Evolutionary conservation across 257 asterid genomes (phyloP), one percentile per base, ranked within the genome.

Genomic region (Euphrasia confusa): DNA sequence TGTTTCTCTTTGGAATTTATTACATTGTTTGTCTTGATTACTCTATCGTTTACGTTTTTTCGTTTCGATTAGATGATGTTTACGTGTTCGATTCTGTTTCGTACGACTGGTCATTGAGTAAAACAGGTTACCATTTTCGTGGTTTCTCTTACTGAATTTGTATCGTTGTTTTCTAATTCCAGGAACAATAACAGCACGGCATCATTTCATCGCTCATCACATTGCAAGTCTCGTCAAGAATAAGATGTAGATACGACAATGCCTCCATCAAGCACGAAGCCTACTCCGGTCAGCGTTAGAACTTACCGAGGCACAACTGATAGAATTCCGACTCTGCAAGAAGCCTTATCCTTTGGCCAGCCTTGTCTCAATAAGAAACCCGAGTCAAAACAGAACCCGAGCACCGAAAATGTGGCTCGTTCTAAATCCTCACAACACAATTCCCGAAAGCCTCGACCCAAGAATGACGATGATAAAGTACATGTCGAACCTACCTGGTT

Each of bases 401-500:
- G 61, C 58, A 55, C 67, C 44, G 81, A 67, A 67, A 75, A 66
- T 44, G 75, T 54, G 54, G n/a, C 68, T 61, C 74, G 54, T 57
- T 67, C 67, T 45, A 73, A 68, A 48, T 64, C 77, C 61, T 78
- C 83, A 3, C 71, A 62, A 64, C 33, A 10, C 71, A 58, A 4
- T 71, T 64, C 54, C 66, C 72, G 60, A 44, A 83, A 72, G 61
- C 70, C 69, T 35, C 69, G 10, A 60, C 60, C 35, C 21, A 70
- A 64, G 54, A 68, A 68, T 62, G 92, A 80, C 52, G 60, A 54
- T 54, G 60, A 54, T 24, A 65, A 83, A 75, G 78, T 84, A 93
- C 83, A 93, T 93, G 99, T 89, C 96, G 7, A 87, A 84, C 68
- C 71, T 90, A 73, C 99, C 97, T 61, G 66, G 75, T 66, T 93